Evolutionary conservation across 768 basidiomycete species (phyloP), one percentile per base, ranked within the genome.

Genomic region (Dictyophora rubrovolvata): DNA sequence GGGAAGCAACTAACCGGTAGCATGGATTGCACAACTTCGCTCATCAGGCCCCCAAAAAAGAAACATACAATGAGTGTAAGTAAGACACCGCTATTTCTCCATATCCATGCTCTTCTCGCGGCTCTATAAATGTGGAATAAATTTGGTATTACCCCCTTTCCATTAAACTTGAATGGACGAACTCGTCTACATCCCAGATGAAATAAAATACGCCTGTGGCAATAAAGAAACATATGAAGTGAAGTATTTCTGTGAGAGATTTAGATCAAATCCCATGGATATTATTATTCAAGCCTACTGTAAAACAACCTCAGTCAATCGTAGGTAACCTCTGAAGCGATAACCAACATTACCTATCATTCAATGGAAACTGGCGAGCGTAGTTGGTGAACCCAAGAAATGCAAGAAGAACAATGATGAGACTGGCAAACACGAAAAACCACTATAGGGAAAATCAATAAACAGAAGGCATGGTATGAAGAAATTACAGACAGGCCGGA

Each of bases 101-200:
- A 93, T 64, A 89, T 86, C 89, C 91, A 93, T 70, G 92, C 79
- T 62, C 89, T 77, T 60, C 89, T 74, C 7, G 85, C 83, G 55
- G 84, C 84, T 68, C 90, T 93, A 55, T 16, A 46, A 9, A 21
- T 46, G 28, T 16, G 17, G 17, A 53, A 54, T 21, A 17, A 59
- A 11, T 16, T 54, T 35, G 53, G 36, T 9, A 53, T 52, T 22
- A 50, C 34, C 36, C 52, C 22, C 52, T 51, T 34, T 60, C 60
- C 35, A 50, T 12, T 36, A 34, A 33, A 17, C 9, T 21, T 8
- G 7, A 37, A 12, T 33, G 12, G 18, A 73, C 87, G 69, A 64
- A 93, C 89, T 93, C 90, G 60, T 93, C 90, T 9, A 90, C 84
- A 65, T 93, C 90, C 35, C 89, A 78, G 51, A 92, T 88, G 66